These are phyloP conservation scores for Nelumbo lutea DNA, from an alignment of 164 flowering plant species.

Conservation along the genomic window DNA sequence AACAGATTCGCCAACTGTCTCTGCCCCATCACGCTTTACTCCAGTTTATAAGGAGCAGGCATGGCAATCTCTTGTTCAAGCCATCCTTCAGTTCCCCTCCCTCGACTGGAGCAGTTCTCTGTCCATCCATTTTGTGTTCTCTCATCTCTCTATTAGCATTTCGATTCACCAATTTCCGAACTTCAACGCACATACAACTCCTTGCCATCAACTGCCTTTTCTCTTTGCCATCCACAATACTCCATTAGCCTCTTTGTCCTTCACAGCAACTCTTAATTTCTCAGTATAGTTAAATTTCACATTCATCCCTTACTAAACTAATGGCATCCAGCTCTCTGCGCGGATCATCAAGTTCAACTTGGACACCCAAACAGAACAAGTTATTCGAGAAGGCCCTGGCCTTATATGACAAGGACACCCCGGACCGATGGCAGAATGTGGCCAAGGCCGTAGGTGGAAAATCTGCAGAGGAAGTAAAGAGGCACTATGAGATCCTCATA, in stretches of 20 bases:
- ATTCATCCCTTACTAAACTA: background rate
- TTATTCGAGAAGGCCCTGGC: conserved; percentile 41
- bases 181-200: background rate
- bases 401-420: conserved; percentile 30
- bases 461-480: conserved; percentile 34
- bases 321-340: conserved; percentile 35
- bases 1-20: conserved; percentile 28
- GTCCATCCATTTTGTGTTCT: background rate
- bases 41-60: conserved; percentile 19
- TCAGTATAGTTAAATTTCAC: background rate
- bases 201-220: background rate
- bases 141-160: background rate
- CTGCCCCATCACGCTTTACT: conserved; percentile 4
- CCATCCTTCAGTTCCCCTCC: conserved; percentile 12
- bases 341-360: conserved; percentile 16
- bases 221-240: background rate
- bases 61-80: conserved; percentile 13
- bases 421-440: background rate
- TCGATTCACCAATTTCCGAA: background rate
- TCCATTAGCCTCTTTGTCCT: background rate
- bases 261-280: too few species aligned
- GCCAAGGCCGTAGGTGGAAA: background rate
- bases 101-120: conserved; percentile 9
- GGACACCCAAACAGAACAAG: conserved; percentile 42
- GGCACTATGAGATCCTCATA: conserved; percentile 10